These are phyloP conservation scores for Hypoxylon sp. DNA, from an alignment of 2,329 filamentous ascomycete species.

Conservation along the genomic window DNA sequence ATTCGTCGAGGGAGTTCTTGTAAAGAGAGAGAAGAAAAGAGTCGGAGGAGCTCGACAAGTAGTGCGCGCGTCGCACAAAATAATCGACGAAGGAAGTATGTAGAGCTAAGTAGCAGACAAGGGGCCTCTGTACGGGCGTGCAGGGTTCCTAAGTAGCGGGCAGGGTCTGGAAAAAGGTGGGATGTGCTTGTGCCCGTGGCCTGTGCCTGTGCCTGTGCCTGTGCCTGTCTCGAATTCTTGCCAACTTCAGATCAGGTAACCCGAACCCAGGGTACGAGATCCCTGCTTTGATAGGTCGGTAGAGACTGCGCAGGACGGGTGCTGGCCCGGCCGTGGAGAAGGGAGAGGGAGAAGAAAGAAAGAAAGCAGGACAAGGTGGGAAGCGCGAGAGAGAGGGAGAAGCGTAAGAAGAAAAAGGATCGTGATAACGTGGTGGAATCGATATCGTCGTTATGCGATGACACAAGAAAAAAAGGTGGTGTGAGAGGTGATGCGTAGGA, in stretches of 20 bases:
- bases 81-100: conserved; percentile 29
- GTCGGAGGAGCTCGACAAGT: conserved; percentile 22
- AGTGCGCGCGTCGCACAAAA: conserved; percentile 28
- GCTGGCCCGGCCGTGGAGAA: conserved; percentile 11
- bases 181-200: conserved; percentile 36
- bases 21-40: conserved; percentile 32
- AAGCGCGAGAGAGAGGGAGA: not conserved
- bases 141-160: conserved; percentile 17
- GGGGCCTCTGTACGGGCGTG: conserved; percentile 21
- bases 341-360: not conserved
- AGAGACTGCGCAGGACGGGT: conserved; percentile 7
- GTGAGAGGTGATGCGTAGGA: conserved; percentile 11
- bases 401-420: not conserved
- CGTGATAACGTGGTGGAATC: conserved; percentile 3
- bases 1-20: conserved; percentile 26
- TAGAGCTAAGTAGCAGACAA: conserved; percentile 21
- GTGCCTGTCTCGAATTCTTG: conserved; percentile 26
- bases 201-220: conserved; percentile 5
- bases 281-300: conserved; percentile 28
- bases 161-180: conserved; percentile 31
- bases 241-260: conserved; percentile 37
- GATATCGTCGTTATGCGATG: conserved; percentile 2
- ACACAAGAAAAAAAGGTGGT: conserved; percentile 25
- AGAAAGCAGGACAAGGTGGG: not conserved
- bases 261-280: conserved; percentile 34